Conservation (phyloP, 1,284 basidiomycete species). For the Cryptococcus hybrid region DNA sequence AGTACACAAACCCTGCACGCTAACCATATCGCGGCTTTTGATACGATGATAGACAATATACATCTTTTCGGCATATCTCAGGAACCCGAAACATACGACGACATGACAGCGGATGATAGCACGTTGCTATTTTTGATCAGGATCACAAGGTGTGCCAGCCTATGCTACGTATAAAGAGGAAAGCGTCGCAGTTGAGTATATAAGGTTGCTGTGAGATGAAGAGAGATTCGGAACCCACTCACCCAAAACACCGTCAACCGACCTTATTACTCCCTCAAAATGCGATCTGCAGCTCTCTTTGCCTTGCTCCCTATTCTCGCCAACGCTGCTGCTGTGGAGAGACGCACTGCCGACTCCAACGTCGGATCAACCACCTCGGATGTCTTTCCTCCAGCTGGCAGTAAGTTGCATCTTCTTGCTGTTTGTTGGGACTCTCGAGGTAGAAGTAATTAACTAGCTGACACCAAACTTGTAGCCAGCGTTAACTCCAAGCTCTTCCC, state of each 20-base stretch:
- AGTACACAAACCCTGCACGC: too few species aligned
- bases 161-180: not conserved
- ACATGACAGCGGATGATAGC: too few species aligned
- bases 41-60: too few species aligned
- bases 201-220: not conserved
- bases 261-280: not conserved
- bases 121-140: too few species aligned
- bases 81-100: too few species aligned
- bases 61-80: too few species aligned
- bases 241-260: too few species aligned
- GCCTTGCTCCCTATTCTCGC: conserved; percentile 26
- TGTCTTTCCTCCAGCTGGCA: conserved; percentile 32
- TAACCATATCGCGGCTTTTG: too few species aligned
- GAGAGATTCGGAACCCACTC: not conserved
- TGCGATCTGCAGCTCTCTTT: conserved; percentile 12
- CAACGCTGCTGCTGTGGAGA: conserved; percentile 21
- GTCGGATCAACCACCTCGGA: conserved; percentile 33
- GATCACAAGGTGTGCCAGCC: too few species aligned
- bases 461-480: conserved; percentile 10
- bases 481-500: conserved; percentile 50
- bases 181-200: not conserved
- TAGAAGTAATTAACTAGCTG: not conserved
- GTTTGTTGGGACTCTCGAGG: too few species aligned
- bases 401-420: conserved; percentile 15
- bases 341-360: conserved; percentile 16